Evolutionary conservation across 2,329 filamentous ascomycete genomes (phyloP), one percentile per base, ranked within the genome.

Genomic region (Stachybotrys chartarum): DNA sequence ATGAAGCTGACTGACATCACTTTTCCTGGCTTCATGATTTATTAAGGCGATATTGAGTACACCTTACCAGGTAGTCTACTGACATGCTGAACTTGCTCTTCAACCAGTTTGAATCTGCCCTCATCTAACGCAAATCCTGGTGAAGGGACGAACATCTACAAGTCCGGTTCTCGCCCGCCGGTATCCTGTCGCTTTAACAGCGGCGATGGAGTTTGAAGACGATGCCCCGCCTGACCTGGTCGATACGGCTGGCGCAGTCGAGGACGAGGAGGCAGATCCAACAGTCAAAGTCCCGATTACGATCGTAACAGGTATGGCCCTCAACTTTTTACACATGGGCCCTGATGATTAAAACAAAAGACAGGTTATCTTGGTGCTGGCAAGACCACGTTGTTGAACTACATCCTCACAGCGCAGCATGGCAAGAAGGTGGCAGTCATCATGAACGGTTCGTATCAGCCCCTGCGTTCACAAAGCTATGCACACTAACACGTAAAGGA

Each of bases 341-440:
- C 24, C 24, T 24, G 24, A 5, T 42, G 35, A 12, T 50, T 50
- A 18, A 30, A n/a, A 5, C 44, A 12, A 2, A 35, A 12, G 30
- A n/a, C 59, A 94, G 91, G 94, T 4, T 99, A 99, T 67, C 81
- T 99, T 5, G 94, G 94, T 17, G 91, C 94, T 8, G 94, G 94
- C 17, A 99, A 99, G 73, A 97, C 93, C 0, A 97, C 93, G 0
- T 74, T 97, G 32, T 78, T 99, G 56, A 97, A 99, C 70, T 96
- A 97, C 70, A 97, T 99, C 58, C 78, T 99, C 53, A 96, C 88
- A 31, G 91, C 92, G 56, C 87, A 93, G 58, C 94, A 99, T 79
- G 93, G 93, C 70, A 97, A 97, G 79, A 96, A 91, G 67, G 94
- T 99, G 70, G 94, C 94, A 11, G 94, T 99, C 14, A 97, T 99